Evolutionary conservation across 2,329 filamentous ascomycete genomes (phyloP).

Genomic region (Colletotrichum melonis): DNA sequence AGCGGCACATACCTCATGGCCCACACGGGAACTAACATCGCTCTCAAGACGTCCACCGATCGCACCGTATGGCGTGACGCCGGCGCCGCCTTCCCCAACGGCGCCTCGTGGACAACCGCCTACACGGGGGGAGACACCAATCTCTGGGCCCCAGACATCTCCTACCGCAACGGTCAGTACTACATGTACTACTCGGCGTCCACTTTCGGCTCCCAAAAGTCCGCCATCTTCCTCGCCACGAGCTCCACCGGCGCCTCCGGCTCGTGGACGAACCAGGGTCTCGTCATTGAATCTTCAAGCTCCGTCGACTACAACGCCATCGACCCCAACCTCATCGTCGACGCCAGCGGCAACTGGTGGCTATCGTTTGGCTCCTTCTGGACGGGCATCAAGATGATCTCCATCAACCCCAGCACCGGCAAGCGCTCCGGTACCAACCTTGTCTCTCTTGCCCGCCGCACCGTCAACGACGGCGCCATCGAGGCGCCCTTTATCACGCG

Average conservation of each 20-base stretch:
- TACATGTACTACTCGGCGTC: constrained; percentile 48
- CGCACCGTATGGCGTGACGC: constrained; percentile 45
- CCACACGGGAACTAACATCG: constrained; percentile 41
- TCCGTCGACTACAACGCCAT: constrained; percentile 44
- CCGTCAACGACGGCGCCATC: constrained; percentile 38
- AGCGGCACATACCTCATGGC: constrained; percentile 43
- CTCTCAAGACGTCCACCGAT: constrained; percentile 46
- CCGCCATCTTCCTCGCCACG: constrained; percentile 46
- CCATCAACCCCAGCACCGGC: constrained; percentile 41
- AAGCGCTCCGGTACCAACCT: constrained; percentile 39
- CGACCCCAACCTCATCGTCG: constrained; percentile 44
- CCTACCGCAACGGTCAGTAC: constrained; percentile 46
- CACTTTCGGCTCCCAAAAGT: constrained; percentile 41
- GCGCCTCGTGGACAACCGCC: constrained; percentile 45
- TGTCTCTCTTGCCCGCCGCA: constrained; percentile 42
- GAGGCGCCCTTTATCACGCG: constrained; percentile 45
- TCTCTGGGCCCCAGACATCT: constrained; percentile 66
- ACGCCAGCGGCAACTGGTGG: constrained; percentile 44
- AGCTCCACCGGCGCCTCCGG: constrained; percentile 44
- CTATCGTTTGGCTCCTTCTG: constrained; percentile 47
- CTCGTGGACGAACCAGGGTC: constrained; percentile 44
- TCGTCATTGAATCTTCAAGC: constrained; percentile 41
- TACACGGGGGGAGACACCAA: constrained; percentile 45
- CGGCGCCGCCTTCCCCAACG: constrained; percentile 44
- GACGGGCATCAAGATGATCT: constrained; percentile 45